Evolutionary conservation across 2,329 filamentous ascomycete genomes (phyloP), one percentile per base, ranked within the genome.

Genomic region (Scytalidium sp.): DNA sequence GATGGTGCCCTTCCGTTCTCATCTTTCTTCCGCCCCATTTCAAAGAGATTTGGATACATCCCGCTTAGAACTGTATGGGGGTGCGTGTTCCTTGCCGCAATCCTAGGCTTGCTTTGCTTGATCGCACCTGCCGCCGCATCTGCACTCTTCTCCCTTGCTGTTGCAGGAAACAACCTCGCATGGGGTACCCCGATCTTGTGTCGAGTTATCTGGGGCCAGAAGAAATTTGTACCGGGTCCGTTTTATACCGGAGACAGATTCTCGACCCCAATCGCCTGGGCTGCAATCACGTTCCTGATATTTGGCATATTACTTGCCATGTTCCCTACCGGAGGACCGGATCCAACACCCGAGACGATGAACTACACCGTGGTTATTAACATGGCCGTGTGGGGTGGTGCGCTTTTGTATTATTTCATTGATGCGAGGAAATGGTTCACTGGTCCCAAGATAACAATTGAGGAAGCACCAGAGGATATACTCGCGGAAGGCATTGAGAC

Each of bases 351-450:
- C 0, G 53, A 73, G 39, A 65, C 65, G 15, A 84, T 85, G 81
- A 85, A 85, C 57, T 85, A 84, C 59, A 83, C 81, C 0, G 73
- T 83, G 2, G 81, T 83, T 1, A 79, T 85, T 51, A 83, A 83
- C 54, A 71, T 70, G 27, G 74, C 75, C 3, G 75, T 85, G 1
- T 85, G 81, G 81, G 67, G 75, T 13, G 79, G 79, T 1, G 72
- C 75, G 0, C 62, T 82, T 56, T 45, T 69, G 1, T 84, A 84
- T 62, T 84, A 83, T 59, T 71, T 70, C 54, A 55, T 80, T 21
- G 73, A 78, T 65, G 81, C 80, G 6, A 68, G 73, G 48, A 83
- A 82, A 61, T 83, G 78, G 73, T 83, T 82, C 57, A 80, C 69
- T 1, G 80, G 81, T 0, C 81, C 81, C 3, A 80, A 79, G 67